Percentiles rank a stretch among this genome's conserved stretches.
phyloP scores from a whole-genome alignment of 352 stramenopile species.

The Phytophthora megakarya region DNA sequence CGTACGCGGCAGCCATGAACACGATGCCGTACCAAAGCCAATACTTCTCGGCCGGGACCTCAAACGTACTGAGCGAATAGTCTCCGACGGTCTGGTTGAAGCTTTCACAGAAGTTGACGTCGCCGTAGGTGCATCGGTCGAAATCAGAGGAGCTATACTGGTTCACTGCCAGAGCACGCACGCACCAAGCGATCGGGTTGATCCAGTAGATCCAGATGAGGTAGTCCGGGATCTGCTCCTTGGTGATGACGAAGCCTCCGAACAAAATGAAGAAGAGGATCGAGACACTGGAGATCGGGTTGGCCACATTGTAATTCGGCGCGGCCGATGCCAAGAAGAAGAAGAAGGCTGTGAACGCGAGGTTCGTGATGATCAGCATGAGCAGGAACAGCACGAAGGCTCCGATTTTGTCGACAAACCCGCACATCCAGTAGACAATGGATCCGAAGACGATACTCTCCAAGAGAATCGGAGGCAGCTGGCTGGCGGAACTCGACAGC shows the following conservation, averaged over 20 bases:
- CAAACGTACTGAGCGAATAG: slow-evolving; percentile 11
- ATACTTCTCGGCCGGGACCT: slow-evolving; percentile 20
- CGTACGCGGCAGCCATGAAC: slow-evolving; percentile 6
- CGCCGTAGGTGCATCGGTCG: neutral
- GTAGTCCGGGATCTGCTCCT: slow-evolving; percentile 18
- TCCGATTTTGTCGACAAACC: neutral
- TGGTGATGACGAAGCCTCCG: slow-evolving; percentile 14
- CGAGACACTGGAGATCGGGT: slow-evolving; percentile 19
- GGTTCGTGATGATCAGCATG: slow-evolving; percentile 57
- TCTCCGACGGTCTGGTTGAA: slow-evolving; percentile 10
- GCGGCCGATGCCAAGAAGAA: slow-evolving; percentile 26
- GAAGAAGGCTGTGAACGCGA: slow-evolving; percentile 36
- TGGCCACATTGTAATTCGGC: slow-evolving; percentile 26
- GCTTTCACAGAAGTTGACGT: slow-evolving; percentile 1
- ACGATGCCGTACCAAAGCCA: slow-evolving; percentile 20
- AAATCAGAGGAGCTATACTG: slow-evolving; percentile 10
- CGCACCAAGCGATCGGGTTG: neutral
- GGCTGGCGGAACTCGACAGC: neutral
- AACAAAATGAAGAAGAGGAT: slow-evolving; percentile 20
- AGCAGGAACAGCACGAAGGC: slow-evolving; percentile 33
- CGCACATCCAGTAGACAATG: neutral
- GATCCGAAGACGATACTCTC: neutral
- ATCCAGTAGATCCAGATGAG: slow-evolving; percentile 21
- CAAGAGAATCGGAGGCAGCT: neutral
- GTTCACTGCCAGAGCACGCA: neutral